Conservation (phyloP, 2,329 filamentous ascomycete genomes). For the Sporothrix sp. region DNA sequence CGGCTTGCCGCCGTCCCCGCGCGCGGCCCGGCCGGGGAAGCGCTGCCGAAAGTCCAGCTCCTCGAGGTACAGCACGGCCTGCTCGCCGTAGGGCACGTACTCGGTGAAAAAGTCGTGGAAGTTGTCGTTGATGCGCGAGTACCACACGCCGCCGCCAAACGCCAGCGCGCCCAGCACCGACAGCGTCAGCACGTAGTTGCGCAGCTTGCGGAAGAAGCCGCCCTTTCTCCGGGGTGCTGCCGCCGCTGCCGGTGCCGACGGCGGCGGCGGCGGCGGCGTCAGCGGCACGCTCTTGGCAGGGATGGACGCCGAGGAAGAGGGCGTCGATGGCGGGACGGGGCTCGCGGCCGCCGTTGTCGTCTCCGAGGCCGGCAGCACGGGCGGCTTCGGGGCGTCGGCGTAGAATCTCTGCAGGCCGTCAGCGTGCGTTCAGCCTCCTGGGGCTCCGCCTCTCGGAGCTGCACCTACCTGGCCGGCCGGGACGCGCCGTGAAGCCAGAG, state of each 20-base stretch:
- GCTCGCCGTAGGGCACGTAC: slow-evolving; percentile 89
- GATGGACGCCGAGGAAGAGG: slow-evolving; percentile 29
- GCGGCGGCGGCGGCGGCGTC: slow-evolving; percentile 28
- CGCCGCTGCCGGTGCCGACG: slow-evolving; percentile 28
- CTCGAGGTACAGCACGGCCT: slow-evolving; percentile 89
- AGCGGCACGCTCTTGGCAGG: slow-evolving; percentile 30
- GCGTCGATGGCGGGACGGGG: slow-evolving; percentile 29
- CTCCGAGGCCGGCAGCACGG: slow-evolving; percentile 45
- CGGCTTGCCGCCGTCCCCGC: slow-evolving; percentile 34
- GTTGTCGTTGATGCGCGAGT: slow-evolving; percentile 87
- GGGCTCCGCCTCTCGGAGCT: too few species aligned
- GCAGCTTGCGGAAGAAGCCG: slow-evolving; percentile 61
- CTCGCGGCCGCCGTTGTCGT: slow-evolving; percentile 40
- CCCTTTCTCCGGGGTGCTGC: slow-evolving; percentile 42
- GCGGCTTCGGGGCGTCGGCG: slow-evolving; percentile 40
- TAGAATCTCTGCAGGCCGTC: slow-evolving; percentile 41
- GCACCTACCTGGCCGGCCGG: slow-evolving; percentile 15
- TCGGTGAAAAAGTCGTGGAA: slow-evolving; percentile 99
- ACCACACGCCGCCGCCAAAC: slow-evolving; percentile 84
- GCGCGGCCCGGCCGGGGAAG: slow-evolving; percentile 47
- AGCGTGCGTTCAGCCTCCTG: background rate
- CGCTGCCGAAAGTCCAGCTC: slow-evolving; percentile 86
- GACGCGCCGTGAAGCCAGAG: slow-evolving; percentile 44
- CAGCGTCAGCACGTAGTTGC: slow-evolving; percentile 67
- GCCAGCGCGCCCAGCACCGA: slow-evolving; percentile 65